Conservation (phyloP, 331 rosid genomes). For the Cydonia oblonga region DNA sequence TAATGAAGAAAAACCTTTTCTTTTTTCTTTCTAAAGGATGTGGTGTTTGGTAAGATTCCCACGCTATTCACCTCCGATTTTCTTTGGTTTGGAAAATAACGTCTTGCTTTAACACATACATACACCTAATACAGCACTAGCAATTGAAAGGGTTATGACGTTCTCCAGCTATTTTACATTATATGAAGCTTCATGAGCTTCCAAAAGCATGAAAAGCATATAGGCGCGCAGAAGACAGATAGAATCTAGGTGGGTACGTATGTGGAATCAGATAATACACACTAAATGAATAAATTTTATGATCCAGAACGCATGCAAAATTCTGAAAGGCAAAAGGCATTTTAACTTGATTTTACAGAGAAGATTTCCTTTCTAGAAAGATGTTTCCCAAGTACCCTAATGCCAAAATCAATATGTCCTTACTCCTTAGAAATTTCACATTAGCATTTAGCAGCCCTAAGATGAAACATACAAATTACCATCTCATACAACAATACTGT, state of each 20-base stretch:
- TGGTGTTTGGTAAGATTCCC: slow-evolving; percentile 12
- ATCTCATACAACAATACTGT: background rate
- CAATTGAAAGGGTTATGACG: background rate
- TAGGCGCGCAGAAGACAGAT: too few relatives aligned
- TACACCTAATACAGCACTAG: background rate
- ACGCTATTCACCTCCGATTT: background rate
- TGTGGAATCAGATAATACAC: too few relatives aligned
- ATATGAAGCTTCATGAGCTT: background rate
- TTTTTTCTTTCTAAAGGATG: background rate
- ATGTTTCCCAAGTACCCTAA: background rate
- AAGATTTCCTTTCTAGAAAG: background rate
- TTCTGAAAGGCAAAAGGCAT: background rate
- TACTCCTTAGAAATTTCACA: background rate
- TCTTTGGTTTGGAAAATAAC: background rate
- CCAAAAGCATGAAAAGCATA: background rate
- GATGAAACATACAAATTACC: background rate
- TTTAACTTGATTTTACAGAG: background rate
- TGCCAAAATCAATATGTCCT: background rate
- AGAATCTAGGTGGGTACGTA: too few relatives aligned
- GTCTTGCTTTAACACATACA: background rate
- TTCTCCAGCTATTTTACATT: background rate
- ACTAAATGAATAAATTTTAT: background rate
- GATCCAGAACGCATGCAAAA: background rate
- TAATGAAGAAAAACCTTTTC: background rate
- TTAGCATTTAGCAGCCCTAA: background rate